These are phyloP conservation scores for Nemania serpens DNA, from an alignment of 2,329 filamentous ascomycete species.

Conservation along the genomic window DNA sequence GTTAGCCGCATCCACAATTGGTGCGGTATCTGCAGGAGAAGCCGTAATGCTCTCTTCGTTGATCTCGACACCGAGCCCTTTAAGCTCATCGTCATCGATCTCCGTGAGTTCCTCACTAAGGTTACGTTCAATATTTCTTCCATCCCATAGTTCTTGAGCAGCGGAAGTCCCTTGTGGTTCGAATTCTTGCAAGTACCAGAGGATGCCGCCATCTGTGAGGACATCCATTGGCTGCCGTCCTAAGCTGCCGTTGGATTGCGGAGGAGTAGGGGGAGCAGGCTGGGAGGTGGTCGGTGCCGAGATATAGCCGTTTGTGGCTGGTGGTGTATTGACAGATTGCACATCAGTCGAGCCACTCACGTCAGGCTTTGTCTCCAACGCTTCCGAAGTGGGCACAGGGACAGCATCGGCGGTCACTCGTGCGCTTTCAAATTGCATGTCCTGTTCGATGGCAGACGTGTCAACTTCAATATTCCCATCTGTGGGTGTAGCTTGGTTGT, in stretches of 20 bases:
- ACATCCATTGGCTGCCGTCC: slow-evolving; percentile 55
- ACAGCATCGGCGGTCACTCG: slow-evolving; percentile 29
- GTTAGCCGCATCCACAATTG: slow-evolving; percentile 30
- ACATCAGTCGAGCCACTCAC: slow-evolving; percentile 38
- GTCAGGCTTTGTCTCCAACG: slow-evolving; percentile 36
- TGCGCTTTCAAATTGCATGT: slow-evolving; percentile 37
- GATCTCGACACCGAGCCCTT: slow-evolving; percentile 65
- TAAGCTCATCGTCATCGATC: slow-evolving; percentile 87
- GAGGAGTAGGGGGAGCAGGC: slow-evolving; percentile 65
- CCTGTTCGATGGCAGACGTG: slow-evolving; percentile 45
- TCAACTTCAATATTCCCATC: slow-evolving; percentile 54
- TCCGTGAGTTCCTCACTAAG: slow-evolving; percentile 90
- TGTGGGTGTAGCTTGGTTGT: slow-evolving; percentile 43
- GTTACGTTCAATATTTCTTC: slow-evolving; percentile 66
- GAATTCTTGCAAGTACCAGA: slow-evolving; percentile 86
- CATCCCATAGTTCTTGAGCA: slow-evolving; percentile 74
- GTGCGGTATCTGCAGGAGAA: slow-evolving; percentile 39
- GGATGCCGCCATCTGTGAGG: slow-evolving; percentile 73
- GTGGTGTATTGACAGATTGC: slow-evolving; percentile 49
- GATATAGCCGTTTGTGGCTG: slow-evolving; percentile 54
- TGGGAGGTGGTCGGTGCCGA: slow-evolving; percentile 41
- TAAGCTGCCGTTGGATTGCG: slow-evolving; percentile 65
- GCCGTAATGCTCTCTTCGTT: slow-evolving; percentile 53
- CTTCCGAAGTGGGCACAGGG: slow-evolving; percentile 20
- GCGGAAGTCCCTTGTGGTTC: slow-evolving; percentile 80